Base-by-base conservation (phyloP, 2,329 filamentous ascomycete species). In the Periconia digitata region DNA sequence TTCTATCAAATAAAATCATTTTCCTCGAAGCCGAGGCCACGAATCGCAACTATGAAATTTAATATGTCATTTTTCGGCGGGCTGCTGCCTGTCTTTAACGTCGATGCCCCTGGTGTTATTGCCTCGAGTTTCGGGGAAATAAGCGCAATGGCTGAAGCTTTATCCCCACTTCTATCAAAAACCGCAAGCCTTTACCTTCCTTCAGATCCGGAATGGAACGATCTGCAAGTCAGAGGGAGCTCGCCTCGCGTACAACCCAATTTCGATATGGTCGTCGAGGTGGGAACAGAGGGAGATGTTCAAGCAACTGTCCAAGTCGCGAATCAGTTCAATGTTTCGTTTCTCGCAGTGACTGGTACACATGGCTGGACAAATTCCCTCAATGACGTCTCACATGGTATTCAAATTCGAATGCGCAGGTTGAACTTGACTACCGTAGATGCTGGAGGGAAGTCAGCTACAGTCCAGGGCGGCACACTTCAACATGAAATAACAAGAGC, bases 311-410 rank as follows among this genome's bases (percentile, higher is more conserved):
- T 60, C 0, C 15, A 1, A 43, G 35, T 49, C 8, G 58, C 59
- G 6, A 50, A 47, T 44, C 43, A 40, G n/a, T 46, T 50, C 32
- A 53, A 63, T 6, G 60, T 73, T n/a, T 62, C 70, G 0, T 72
- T 74, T 37, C 58, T 74, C 3, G 68, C 65, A 13, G 65, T 64
- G 1, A 66, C 67, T 2, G 65, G 64, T 12, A 56, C 63, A 2
- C 72, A 74, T 58, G 66, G 69, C 0, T 71, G 59, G 49, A 54
- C 56, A 1, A 60, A 49, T 0, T 63, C 63, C 4, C 46, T 70
- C 1, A 61, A 54, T 6, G 43, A 45, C 0, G 27, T 71, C 0
- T 40, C 59, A 2, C 54, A 58, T 40, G 70, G 67, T 2, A 50
- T 72, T 8, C 53, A 65, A 18, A 62, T 72, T 39, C 67, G 71